These are phyloP conservation scores for Colletotrichum sp. DNA, from an alignment of 2,329 filamentous ascomycete genomes.

Conservation along the genomic window DNA sequence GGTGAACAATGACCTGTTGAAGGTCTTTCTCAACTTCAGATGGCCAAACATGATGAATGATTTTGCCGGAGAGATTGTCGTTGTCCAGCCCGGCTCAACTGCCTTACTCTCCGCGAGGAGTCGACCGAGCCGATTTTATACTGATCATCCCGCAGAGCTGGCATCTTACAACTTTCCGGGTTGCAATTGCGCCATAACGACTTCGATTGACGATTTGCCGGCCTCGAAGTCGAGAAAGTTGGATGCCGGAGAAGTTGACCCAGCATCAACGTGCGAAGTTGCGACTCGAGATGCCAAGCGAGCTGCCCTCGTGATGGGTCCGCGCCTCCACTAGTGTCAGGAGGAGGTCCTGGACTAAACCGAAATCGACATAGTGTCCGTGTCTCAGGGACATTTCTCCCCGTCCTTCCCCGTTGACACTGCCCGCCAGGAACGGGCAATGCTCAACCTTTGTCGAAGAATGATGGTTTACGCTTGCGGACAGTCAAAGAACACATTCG, in stretches of 20 bases:
- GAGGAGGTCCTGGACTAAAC: background rate
- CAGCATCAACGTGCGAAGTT: background rate
- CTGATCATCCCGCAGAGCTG: background rate
- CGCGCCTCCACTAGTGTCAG: background rate
- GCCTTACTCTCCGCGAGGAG: background rate
- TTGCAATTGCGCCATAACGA: background rate
- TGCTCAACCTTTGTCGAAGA: background rate
- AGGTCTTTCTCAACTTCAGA: constrained; percentile 4
- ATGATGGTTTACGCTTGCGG: background rate
- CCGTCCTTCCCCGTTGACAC: background rate
- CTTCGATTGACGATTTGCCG: background rate
- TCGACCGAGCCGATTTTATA: background rate
- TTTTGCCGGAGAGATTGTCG: background rate
- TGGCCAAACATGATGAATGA: background rate
- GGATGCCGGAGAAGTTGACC: background rate
- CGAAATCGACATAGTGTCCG: background rate
- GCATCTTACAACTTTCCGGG: background rate
- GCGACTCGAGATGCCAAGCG: background rate
- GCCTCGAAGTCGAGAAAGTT: background rate
- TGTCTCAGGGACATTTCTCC: background rate
- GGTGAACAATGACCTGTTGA: constrained; percentile 24
- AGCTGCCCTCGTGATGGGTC: background rate
- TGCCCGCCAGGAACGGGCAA: background rate
- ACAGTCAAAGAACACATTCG: background rate
- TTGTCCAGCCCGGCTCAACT: background rate